Conservation (phyloP, 441 rosid genomes). For the Viola pubescens region DNA sequence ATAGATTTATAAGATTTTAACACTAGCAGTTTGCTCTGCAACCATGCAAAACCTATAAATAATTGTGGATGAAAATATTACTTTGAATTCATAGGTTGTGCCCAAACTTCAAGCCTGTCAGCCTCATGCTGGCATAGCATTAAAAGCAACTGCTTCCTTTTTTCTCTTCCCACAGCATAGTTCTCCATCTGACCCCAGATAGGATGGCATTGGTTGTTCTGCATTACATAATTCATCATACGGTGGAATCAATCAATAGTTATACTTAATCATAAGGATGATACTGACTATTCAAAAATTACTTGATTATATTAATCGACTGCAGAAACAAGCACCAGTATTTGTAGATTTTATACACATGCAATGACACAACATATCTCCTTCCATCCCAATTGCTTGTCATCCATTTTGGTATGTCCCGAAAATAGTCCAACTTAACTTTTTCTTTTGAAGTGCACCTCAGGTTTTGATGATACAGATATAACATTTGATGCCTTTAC, state of each 20-base stretch:
- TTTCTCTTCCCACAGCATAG: slow-evolving; percentile 71
- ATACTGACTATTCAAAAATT: not conserved
- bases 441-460: not conserved
- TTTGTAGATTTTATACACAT: too few relatives aligned
- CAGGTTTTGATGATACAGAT: too few relatives aligned
- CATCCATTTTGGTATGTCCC: slow-evolving; percentile 5
- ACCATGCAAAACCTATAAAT: too few relatives aligned
- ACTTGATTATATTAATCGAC: slow-evolving; percentile 19
- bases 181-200: slow-evolving; percentile 97
- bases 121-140: slow-evolving; percentile 96
- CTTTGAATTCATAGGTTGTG: slow-evolving; percentile 83
- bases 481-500: too few relatives aligned
- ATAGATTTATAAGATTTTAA: not conserved
- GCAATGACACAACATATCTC: too few relatives aligned
- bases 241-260: too few relatives aligned
- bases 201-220: slow-evolving; percentile 75
- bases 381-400: not conserved
- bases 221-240: slow-evolving; percentile 20
- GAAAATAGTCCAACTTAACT: not conserved
- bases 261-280: not conserved
- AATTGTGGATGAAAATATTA: slow-evolving; percentile 18
- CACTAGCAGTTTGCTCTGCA: not conserved
- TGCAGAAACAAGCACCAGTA: too few relatives aligned
- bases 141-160: slow-evolving; percentile 82
- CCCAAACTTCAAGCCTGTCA: slow-evolving; percentile 99